These are phyloP conservation scores for Oenanthe sinensis DNA, from an alignment of 129 eudicot species.

Conservation along the genomic window DNA sequence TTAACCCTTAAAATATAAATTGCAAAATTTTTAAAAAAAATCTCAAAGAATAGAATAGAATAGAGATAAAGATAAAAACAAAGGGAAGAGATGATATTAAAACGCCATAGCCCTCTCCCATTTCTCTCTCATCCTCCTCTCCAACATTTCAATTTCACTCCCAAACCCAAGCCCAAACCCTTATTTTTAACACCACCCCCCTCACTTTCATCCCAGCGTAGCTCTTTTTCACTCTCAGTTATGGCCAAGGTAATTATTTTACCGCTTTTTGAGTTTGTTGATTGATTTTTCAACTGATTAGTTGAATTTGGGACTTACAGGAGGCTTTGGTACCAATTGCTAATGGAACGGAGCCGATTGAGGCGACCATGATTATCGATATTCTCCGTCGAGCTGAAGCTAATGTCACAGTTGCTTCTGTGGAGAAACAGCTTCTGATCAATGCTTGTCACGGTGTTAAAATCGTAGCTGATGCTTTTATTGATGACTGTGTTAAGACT, in stretches of 20 bases:
- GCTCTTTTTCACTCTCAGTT: neutral
- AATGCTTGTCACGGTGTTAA: conserved; percentile 79
- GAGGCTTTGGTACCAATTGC: conserved; percentile 94
- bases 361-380: conserved; percentile 74
- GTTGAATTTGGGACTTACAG: neutral
- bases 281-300: too few species aligned
- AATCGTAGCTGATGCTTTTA: conserved; percentile 73
- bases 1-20: too few species aligned
- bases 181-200: neutral
- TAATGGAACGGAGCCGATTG: conserved; percentile 93
- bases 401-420: conserved; percentile 96
- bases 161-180: neutral
- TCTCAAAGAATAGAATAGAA: too few species aligned
- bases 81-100: neutral
- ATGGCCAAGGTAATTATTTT: neutral
- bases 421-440: conserved; percentile 58
- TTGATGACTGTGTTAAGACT: conserved; percentile 59
- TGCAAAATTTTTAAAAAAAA: too few species aligned
- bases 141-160: neutral
- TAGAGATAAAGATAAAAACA: too few species aligned
- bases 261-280: too few species aligned
- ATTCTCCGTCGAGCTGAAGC: conserved; percentile 88
- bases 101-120: neutral
- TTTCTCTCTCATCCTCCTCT: neutral
- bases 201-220: neutral